Base-by-base conservation (phyloP, 176 grass and related monocot genomes). In the Eragrostis curvula region DNA sequence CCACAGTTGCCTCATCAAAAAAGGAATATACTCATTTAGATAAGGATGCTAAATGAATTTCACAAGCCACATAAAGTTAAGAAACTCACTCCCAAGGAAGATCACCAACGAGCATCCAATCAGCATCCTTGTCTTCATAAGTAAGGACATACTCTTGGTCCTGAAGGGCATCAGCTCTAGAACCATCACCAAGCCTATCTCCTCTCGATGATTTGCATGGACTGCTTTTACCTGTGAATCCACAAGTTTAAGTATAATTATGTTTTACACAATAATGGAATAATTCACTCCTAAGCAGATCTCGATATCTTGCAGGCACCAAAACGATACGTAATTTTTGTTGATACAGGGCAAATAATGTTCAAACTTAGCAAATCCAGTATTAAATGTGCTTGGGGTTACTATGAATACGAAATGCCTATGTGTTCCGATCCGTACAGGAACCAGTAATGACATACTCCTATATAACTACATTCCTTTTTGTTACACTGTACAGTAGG, bases 101-200 rank as follows among this genome's bases (percentile, higher is more conserved):
- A 86, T 94, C 88, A 29, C 92, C 92, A 45, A 94, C 88, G 3
- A 94, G 92, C 92, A 94, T 94, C 92, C 92, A 94, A 42, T 94
- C 92, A 58, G 79, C 92, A 84, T 94, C 92, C 28, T 86, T 91
- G 80, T 91, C 92, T 83, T 94, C 92, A 44, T 88, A 94, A 14
- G 92, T 94, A 69, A 94, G 88, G 42, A 91, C 92, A 81, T 91
- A 91, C 45, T 94, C 92, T 51, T 90, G 86, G 55, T 88, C 92
- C 81, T 88, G 75, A 86, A 94, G 92, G 50, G 86, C 75, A 32
- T 94, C 88, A 48, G 83, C 77, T 70, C 86, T 79, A 80, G 79
- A 87, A 77, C 83, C 74, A 68, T 90, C 85, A 81, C 64, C 86
- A 68, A 94, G 59, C 77, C 71, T 80, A 16, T 94, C 88, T 67